Evolutionary conservation across 495 filamentous ascomycete genomes (phyloP), one percentile per base, ranked within the genome.

Genomic region (Elasticomyces elasticus): DNA sequence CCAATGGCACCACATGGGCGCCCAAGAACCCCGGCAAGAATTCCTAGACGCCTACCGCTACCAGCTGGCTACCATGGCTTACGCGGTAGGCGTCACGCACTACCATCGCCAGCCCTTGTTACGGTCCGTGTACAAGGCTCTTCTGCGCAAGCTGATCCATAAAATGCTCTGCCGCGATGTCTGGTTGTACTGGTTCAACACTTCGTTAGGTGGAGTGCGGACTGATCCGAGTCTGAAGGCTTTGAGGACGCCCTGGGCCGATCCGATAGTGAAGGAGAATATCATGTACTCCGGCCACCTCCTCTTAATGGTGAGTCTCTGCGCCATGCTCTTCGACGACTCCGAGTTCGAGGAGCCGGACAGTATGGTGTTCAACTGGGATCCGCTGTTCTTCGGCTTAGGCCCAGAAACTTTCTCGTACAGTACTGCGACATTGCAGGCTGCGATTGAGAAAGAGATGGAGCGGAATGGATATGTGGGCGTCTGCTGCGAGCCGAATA

Each of bases 251-350:
- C 30, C 37, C 51, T 54, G 26, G 5, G 46, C 25, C 6, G 46
- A 28, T 28, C 46, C 46, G 24, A 25, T 28, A 15, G 27, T 22
- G 24, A 28, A n/a, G n/a, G n/a, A 30, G 24, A 33, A 19, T n/a
- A 31, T 48, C 15, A 9, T 40, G 42, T 66, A 63, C 41, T 64
- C 60, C n/a, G 69, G 69, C 2, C 69, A 72, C 57, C 49, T 70
- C 9, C 58, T 71, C 17, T 49, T 69, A 30, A 72, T 72, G 69
- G 55, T 60, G 1, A 61, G 58, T 11, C 54, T 71, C 4, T 71
- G 67, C 54, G 62, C 66, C 10, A 72, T 70, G 69, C 51, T 72
- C 5, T 72, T 72, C 38, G 58, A 72, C 48, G 63, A 70, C 24
- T 67, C 70, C 49, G 52, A 55, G 20, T 70, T 64, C 31, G 66